A percentile compares a stretch with the other conserved stretches of the same genome.
Conservation (phyloP, 441 rosid species). For the Corymbia calophylla region DNA sequence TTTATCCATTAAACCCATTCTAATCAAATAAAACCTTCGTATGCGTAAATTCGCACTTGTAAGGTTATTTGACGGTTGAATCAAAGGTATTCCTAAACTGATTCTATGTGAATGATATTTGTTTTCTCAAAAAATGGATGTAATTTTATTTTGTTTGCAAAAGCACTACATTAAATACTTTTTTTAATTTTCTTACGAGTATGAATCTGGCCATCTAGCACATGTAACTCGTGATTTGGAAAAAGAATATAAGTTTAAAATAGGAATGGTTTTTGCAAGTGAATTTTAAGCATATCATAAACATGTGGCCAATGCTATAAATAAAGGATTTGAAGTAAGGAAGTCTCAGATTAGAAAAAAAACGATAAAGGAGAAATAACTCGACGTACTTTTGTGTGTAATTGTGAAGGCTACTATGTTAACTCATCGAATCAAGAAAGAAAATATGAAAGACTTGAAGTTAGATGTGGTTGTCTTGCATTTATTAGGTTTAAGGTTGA, state of each 20-base stretch:
- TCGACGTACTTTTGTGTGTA: neutral
- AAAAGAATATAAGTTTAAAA: neutral
- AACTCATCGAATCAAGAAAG: neutral
- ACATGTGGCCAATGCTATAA: neutral
- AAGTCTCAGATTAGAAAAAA: neutral
- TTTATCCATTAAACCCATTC: conserved; percentile 55
- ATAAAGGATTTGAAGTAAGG: neutral
- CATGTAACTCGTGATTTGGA: neutral
- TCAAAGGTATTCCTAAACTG: neutral
- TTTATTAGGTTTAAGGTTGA: neutral
- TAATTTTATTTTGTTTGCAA: neutral
- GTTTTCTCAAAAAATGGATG: neutral
- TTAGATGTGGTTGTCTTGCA: neutral
- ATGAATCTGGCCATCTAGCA: neutral
- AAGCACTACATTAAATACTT: neutral
- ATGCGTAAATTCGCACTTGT: rapidly evolving
- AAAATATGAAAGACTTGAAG: neutral
- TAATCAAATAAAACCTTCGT: rapidly evolving
- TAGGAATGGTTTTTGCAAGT: neutral
- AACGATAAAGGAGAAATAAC: no score
- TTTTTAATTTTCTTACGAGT: neutral
- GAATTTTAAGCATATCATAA: neutral
- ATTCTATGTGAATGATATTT: neutral
- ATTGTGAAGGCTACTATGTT: neutral
- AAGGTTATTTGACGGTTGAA: neutral